These are phyloP conservation scores for Pythium phragmiticola DNA, from an alignment of 352 stramenopile genomes.

Conservation along the genomic window DNA sequence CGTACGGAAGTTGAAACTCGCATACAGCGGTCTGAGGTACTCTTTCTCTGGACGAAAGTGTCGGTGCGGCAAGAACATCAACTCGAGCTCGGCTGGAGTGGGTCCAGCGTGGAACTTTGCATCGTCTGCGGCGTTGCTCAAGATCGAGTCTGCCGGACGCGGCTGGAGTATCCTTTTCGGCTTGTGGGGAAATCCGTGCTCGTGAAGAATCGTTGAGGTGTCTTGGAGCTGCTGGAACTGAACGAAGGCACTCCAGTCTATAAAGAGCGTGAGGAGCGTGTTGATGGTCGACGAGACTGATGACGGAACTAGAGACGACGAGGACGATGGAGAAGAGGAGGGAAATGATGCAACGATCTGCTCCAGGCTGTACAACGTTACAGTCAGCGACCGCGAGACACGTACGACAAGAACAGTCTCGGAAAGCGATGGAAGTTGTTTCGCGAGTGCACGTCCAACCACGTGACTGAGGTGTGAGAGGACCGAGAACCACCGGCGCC, in stretches of 20 bases:
- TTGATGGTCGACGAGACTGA: slow-evolving; percentile 5
- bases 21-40: slow-evolving; percentile 53
- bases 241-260: slow-evolving; percentile 51
- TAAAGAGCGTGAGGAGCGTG: slow-evolving; percentile 25
- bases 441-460: slow-evolving; percentile 3
- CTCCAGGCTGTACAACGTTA: slow-evolving; percentile 11
- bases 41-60: slow-evolving; percentile 45
- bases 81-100: slow-evolving; percentile 19
- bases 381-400: background rate
- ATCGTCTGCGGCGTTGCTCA: background rate
- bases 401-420: background rate
- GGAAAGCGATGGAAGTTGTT: background rate
- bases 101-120: slow-evolving; percentile 13
- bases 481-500: background rate
- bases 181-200: slow-evolving; percentile 4
- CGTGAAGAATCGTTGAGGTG: slow-evolving; percentile 34
- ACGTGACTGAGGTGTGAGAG: background rate
- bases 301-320: background rate
- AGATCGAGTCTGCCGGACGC: background rate
- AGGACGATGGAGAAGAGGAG: background rate
- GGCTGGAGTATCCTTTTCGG: background rate
- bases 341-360: slow-evolving; percentile 4
- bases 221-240: slow-evolving; percentile 55
- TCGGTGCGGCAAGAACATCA: slow-evolving; percentile 10
- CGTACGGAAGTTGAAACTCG: slow-evolving; percentile 33